Evolutionary conservation across 345 rosid genomes (phyloP).

Genomic region (Hibiscus mutabilis): DNA sequence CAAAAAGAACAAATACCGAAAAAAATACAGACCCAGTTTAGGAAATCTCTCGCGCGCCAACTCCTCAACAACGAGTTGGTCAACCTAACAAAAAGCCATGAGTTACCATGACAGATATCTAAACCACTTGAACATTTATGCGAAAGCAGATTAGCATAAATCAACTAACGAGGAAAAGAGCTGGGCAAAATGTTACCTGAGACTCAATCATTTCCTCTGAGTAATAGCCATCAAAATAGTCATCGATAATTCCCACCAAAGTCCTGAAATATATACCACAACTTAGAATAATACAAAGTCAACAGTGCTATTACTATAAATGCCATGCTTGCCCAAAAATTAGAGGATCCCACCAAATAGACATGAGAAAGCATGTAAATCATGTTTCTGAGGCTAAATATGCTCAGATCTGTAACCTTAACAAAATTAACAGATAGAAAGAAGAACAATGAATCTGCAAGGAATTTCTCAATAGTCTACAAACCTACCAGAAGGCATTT

Average conservation of each 20-base stretch:
- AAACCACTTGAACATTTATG: neutral
- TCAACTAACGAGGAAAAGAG: constrained; percentile 9
- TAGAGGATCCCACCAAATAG: constrained; percentile 1
- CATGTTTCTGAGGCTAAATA: neutral
- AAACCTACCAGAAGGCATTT: constrained; percentile 96
- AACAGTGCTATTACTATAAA: neutral
- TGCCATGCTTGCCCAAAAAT: neutral
- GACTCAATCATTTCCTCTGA: constrained; percentile 98
- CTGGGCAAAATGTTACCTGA: constrained; percentile 48
- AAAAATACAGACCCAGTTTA: constrained; percentile 63
- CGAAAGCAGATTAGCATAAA: neutral
- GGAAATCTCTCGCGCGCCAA: constrained; percentile 96
- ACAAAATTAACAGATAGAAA: neutral
- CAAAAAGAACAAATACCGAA: neutral
- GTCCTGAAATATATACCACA: constrained; percentile 47
- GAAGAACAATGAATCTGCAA: neutral
- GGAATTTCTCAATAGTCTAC: constrained; percentile 4
- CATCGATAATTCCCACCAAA: constrained; percentile 83
- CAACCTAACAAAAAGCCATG: constrained; percentile 57
- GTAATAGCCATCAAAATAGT: constrained; percentile 92
- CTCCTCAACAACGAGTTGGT: constrained; percentile 95
- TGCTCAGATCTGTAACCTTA: neutral
- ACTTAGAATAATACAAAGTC: constrained; percentile 14
- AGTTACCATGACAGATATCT: constrained; percentile 18
- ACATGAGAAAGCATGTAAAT: neutral